Base-by-base conservation (phyloP, 1,139 yeast species). In the Diutina sp. region DNA sequence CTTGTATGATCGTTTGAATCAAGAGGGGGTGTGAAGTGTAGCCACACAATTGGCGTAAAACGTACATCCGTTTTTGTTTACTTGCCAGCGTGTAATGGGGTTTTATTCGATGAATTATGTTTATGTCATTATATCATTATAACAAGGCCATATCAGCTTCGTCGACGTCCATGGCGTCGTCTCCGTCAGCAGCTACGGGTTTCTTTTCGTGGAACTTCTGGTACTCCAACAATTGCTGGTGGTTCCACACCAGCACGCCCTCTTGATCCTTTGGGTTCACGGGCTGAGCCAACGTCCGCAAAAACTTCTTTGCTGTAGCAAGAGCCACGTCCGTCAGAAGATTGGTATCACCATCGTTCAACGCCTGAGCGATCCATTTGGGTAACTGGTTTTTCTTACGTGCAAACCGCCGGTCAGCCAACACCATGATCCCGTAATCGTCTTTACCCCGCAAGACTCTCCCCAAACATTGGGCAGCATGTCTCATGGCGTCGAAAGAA, bases 401-500 rank as follows among this genome's bases (percentile, higher is more conserved):
- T 0, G 93, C 80, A 68, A 93, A 93, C 67, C 99, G 78, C 63
- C 97, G 77, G 69, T 93, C 99, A 0, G 99, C 99, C 60, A 93
- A 72, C 55, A 93, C 97, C 99, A 93, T 93, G 64, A 95, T 88
- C 59, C 99, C 99, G 68, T 95, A 93, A 72, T 93, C 99, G 67
- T 93, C 97, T 67, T 93, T 93, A 61, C 99, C 99, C 73, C 99
- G 83, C 62, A 93, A 74, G 57, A 93, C 99, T 67, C 99, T 82
- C 14, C 99, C 99, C 65, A 93, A 72, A 72, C 99, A 93, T 71
- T 93, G 99, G 0, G 99, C 99, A 2, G 99, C 99, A 73, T 93
- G 99, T 67, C 99, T 83, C 99, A 93, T 95, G 41, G 99, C 99
- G 71, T 93, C 99, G 78, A 93, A 93, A 28, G 98, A 90, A 53